phyloP scores from a whole-genome alignment of 2,329 filamentous ascomycete species.

The Cercospora sp. region DNA sequence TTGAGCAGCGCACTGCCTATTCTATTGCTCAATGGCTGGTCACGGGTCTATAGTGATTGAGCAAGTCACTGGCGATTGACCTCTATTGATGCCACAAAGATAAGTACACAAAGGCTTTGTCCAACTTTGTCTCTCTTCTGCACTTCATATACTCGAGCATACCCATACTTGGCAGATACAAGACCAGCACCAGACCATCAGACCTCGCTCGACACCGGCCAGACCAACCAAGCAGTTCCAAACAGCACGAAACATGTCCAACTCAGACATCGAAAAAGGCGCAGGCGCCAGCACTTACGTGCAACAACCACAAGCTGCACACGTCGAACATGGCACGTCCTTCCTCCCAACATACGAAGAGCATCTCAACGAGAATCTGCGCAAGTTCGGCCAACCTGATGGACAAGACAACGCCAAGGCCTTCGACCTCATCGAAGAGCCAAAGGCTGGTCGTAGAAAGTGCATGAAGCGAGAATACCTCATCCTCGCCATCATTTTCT shows the following conservation, averaged over 20 bases:
- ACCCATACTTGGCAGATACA: background rate
- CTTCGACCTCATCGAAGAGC: slow-evolving; percentile 17
- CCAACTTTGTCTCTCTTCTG: background rate
- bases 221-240: background rate
- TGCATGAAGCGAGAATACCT: slow-evolving; percentile 22
- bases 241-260: slow-evolving; percentile 10
- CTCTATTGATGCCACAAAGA: background rate
- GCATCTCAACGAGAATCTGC: slow-evolving; percentile 18
- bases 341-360: slow-evolving; percentile 21
- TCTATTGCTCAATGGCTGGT: background rate
- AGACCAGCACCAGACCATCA: background rate
- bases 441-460: slow-evolving; percentile 11
- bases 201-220: background rate
- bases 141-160: background rate
- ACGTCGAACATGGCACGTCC: background rate
- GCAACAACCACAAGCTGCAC: slow-evolving; percentile 4
- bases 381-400: slow-evolving; percentile 11
- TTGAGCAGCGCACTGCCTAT: background rate
- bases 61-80: background rate
- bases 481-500: slow-evolving; percentile 10
- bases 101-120: background rate
- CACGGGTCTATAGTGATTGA: background rate
- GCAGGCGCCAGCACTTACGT: slow-evolving; percentile 3
- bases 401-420: slow-evolving; percentile 11
- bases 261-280: slow-evolving; percentile 15